Evolutionary conservation across 768 basidiomycete species (phyloP), one percentile per base, ranked within the genome.

Genomic region (Mycena sanguinolenta): DNA sequence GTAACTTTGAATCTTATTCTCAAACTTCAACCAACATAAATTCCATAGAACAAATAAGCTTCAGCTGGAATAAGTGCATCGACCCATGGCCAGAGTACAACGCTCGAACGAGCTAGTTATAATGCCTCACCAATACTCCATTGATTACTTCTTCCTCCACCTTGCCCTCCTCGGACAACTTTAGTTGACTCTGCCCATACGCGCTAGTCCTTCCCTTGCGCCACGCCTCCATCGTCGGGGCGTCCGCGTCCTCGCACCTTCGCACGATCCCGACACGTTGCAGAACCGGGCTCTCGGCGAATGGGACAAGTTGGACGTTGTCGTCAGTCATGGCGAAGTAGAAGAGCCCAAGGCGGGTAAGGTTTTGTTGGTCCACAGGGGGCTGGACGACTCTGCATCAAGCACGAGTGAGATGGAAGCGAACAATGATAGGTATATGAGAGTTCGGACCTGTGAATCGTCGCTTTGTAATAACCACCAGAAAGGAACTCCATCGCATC

Each of bases 401-500:
- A n/a, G n/a, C n/a, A n/a, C 32, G 25, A 23, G 34, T 42, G 14
- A n/a, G 14, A 38, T 39, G 28, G 27, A 44, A 32, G n/a, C 14
- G 34, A 30, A 30, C 9, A 12, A 50, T 14, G 52, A 34, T 44
- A 9, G 25, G 12, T 8, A 34, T 34, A 34, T 34, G 10, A 16
- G n/a, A 21, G 4, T 4, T 17, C 4, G 13, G 19, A 58, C 78
- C 82, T 75, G 73, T 91, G 90, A 58, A 90, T 86, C 2, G 90
- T 90, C 16, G 84, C 86, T 36, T 82, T 84, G 77, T 90, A 90
- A 71, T 81, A 90, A 1, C 89, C 89, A 1, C 90, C 89, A 1
- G 88, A 88, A 23, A 91, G 81, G 73, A 90, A 88, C 61, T 90
- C 86, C 70, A 92, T 75, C 0, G 85, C 84, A 67, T 91, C 90